Conservation (phyloP, 192 early-diverging fungal species). For the Backusella morwellensis region DNA sequence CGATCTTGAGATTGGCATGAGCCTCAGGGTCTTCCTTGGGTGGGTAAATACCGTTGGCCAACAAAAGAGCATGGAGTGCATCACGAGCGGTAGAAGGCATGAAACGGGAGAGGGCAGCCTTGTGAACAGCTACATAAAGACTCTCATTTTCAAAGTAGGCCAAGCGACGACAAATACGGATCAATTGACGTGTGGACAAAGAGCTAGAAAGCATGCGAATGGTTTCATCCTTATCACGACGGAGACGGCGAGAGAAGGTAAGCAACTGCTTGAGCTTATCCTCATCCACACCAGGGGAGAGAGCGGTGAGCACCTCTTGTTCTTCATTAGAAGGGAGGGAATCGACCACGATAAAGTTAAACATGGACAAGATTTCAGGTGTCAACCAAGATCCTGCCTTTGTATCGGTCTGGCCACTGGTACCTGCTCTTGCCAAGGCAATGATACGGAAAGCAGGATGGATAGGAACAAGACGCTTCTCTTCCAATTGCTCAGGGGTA, state of each 20-base stretch:
- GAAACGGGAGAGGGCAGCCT: constrained; percentile 68
- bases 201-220: constrained; percentile 55
- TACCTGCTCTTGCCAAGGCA: constrained; percentile 55
- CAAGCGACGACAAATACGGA: constrained; percentile 66
- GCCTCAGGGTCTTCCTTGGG: constrained; percentile 29
- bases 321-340: constrained; percentile 53
- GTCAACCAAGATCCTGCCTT: constrained; percentile 64
- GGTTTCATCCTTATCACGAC: constrained; percentile 57
- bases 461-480: constrained; percentile 53
- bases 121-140: constrained; percentile 60
- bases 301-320: constrained; percentile 41
- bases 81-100: constrained; percentile 65
- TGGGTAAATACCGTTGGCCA: constrained; percentile 49
- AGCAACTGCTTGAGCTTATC: constrained; percentile 42
- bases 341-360: constrained; percentile 65
- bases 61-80: constrained; percentile 62
- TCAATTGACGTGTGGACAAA: constrained; percentile 72
- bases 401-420: constrained; percentile 43
- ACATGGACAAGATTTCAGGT: constrained; percentile 69
- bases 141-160: constrained; percentile 62
- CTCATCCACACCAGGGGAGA: constrained; percentile 51
- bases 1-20: constrained; percentile 42
- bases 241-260: constrained; percentile 58
- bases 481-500: constrained; percentile 41
- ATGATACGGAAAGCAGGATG: constrained; percentile 79